Conservation (phyloP, 441 rosid species). For the Manihot esculenta region DNA sequence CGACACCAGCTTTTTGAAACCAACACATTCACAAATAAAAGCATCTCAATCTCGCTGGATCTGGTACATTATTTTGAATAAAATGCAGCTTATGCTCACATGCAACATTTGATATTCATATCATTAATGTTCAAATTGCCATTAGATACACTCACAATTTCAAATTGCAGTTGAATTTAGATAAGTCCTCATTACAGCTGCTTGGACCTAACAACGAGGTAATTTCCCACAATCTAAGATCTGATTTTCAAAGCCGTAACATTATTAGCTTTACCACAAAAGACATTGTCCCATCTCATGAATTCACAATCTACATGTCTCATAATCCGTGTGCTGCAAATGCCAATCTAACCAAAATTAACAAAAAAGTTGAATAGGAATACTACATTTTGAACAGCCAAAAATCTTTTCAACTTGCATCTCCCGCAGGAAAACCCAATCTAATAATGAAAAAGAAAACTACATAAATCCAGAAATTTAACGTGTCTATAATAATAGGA, state of each 20-base stretch:
- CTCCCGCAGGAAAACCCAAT: no score
- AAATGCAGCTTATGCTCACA: not conserved
- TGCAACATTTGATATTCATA: not conserved
- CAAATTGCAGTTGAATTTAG: not conserved
- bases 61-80: not conserved
- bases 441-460: no score
- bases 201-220: not conserved
- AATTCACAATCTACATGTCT: not conserved
- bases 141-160: no score
- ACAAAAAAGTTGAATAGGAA: not conserved
- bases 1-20: not conserved
- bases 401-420: not conserved
- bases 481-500: not conserved
- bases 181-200: not conserved
- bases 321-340: not conserved
- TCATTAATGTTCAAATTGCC: not conserved
- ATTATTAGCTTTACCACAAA: not conserved
- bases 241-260: not conserved
- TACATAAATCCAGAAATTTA: conserved; percentile 13
- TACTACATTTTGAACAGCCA: not conserved
- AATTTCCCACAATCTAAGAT: not conserved
- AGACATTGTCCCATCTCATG: not conserved
- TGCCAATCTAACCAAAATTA: not conserved
- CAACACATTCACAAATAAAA: not conserved
- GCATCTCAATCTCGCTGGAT: not conserved